These are phyloP conservation scores for Puccinia coronata DNA, from an alignment of 1,284 basidiomycete species.

Conservation along the genomic window DNA sequence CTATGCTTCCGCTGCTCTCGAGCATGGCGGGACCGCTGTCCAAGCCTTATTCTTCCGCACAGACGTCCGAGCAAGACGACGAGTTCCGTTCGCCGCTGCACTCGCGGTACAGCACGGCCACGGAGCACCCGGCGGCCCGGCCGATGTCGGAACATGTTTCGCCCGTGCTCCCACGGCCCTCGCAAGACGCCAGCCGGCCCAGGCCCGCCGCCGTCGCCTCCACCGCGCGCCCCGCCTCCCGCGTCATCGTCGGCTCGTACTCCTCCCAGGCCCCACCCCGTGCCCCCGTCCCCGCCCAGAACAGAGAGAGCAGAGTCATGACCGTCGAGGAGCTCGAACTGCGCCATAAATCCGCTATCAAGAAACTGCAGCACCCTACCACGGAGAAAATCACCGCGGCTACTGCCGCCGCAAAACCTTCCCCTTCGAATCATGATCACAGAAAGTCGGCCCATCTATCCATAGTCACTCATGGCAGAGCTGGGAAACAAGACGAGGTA, in stretches of 20 bases:
- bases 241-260: conserved; percentile 16
- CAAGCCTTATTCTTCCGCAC: not conserved
- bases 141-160: not conserved
- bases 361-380: conserved; percentile 28
- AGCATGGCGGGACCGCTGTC: not conserved
- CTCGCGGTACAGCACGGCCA: not conserved
- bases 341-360: conserved; percentile 41
- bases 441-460: not conserved
- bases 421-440: not conserved
- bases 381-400: conserved; percentile 6
- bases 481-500: not conserved
- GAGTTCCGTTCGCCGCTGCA: no score
- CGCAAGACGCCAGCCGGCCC: conserved; percentile 9
- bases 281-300: not conserved
- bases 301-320: conserved; percentile 36
- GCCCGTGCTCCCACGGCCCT: not conserved
- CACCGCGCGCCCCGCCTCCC: not conserved
- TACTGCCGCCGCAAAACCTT: not conserved
- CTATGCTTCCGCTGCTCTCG: not conserved
- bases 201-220: no score
- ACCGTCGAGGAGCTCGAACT: conserved; percentile 39
- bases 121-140: not conserved
- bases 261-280: not conserved
- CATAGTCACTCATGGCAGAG: not conserved
- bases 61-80: not conserved